Evolutionary conservation across 257 asterid genomes (phyloP).

Genomic region (Solanum chmielewskii): DNA sequence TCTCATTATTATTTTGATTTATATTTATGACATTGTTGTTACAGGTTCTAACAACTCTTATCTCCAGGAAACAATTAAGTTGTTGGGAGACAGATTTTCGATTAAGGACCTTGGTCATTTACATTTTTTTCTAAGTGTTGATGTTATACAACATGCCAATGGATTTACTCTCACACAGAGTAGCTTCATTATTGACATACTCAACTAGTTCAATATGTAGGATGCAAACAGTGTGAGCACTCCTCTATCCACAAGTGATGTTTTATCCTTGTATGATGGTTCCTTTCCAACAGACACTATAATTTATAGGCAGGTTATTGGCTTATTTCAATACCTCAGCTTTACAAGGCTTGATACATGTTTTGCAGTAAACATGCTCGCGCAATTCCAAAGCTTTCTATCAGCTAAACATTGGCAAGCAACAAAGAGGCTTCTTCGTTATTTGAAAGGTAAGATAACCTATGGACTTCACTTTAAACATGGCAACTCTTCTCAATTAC

Average conservation of each 20-base stretch:
- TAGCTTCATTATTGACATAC: background rate
- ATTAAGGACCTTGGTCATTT: background rate
- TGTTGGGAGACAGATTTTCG: background rate
- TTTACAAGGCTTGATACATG: no score
- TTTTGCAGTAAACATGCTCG: no score
- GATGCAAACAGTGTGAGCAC: background rate
- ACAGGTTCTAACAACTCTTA: background rate
- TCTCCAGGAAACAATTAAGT: background rate
- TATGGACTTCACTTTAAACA: no score
- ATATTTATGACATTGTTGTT: background rate
- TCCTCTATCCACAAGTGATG: background rate
- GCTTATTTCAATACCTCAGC: no score
- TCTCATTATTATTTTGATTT: no score
- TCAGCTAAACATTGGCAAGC: no score
- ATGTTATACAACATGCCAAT: background rate
- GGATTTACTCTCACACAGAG: background rate
- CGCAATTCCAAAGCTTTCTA: no score
- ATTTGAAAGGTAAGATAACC: no score
- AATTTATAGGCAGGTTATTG: no score
- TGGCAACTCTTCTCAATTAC: no score
- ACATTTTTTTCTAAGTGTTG: background rate
- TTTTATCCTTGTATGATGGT: background rate
- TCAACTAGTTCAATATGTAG: background rate
- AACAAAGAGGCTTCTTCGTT: no score
- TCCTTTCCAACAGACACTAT: background rate